These are phyloP conservation scores for Didymella keratinophila DNA, from an alignment of 2,329 filamentous ascomycete species.

Conservation along the genomic window DNA sequence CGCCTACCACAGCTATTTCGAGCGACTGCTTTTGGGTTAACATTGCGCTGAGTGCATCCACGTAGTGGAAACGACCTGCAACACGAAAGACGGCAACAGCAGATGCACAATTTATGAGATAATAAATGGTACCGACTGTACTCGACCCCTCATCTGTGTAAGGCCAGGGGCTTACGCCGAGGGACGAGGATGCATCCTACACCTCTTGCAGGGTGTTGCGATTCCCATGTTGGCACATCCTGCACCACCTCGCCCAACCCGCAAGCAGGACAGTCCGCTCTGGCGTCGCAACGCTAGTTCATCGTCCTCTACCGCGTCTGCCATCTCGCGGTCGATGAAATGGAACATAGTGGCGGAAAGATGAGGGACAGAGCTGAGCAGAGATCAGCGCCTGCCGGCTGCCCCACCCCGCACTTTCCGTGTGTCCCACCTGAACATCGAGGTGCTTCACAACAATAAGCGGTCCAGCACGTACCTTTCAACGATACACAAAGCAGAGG, in stretches of 20 bases:
- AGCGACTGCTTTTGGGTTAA: neutral
- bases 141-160: neutral
- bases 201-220: neutral
- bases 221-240: neutral
- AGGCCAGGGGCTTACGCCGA: neutral
- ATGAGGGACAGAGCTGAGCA: neutral
- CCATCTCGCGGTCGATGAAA: neutral
- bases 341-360: neutral
- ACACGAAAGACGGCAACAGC: neutral
- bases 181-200: neutral
- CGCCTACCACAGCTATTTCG: slow-evolving; percentile 7
- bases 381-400: neutral
- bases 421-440: neutral
- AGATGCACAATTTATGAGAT: neutral
- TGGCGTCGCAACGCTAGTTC: neutral
- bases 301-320: neutral
- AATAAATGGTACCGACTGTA: neutral
- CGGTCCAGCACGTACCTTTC: neutral
- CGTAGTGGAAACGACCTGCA: neutral
- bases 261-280: neutral
- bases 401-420: neutral
- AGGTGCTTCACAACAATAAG: neutral
- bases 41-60: neutral
- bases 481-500: neutral
- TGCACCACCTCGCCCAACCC: too few species aligned